Evolutionary conservation across 805 yeast genomes (phyloP), one percentile per base, ranked within the genome.

Genomic region (Sugiyamaella smithiae): DNA sequence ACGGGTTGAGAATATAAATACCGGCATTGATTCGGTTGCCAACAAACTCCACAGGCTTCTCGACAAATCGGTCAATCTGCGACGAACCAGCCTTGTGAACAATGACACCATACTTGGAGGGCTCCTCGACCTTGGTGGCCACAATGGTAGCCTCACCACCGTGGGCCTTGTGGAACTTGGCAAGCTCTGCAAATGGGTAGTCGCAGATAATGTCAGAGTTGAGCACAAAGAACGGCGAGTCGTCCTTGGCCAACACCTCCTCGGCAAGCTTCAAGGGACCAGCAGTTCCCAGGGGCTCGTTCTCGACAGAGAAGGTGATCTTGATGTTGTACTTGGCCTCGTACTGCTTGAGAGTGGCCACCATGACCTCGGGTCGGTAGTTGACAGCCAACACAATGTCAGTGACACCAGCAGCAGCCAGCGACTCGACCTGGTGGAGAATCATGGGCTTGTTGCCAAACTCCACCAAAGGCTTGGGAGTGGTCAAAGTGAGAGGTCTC

Each of bases 1-100:
- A 82, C 62, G 99, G 99, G 85, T 91, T 93, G 70, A 93, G 78
- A 67, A 93, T 90, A 79, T 93, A 93, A 72, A 93, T 80, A 81
- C 99, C 99, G 55, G 99, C 99, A 69, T 93, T 93, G 70, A 93
- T 93, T 80, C 99, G 88, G 86, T 93, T 93, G 75, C 99, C 99
- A 57, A 93, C 99, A 64, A 93, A 93, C 75, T 93, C 97, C 57
- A 88, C 96, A 57, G 99, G 99, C 80, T 93, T 93, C 79, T 93
- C 99, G 61, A 93, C 99, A 68, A 93, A 93, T 72, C 99, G 82
- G 76, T 93, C 99, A 61, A 93, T 93, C 76, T 88, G 82, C 77
- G 91, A 86, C 67, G 96, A 88, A 63, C 88, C 86, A 69, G 88
- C 86, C 75, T 90, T 84, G 77, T 93, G 97, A 55, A 93, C 99